Evolutionary conservation across 352 stramenopile genomes (phyloP).

Genomic region (Thalassiosira mediterranea): DNA sequence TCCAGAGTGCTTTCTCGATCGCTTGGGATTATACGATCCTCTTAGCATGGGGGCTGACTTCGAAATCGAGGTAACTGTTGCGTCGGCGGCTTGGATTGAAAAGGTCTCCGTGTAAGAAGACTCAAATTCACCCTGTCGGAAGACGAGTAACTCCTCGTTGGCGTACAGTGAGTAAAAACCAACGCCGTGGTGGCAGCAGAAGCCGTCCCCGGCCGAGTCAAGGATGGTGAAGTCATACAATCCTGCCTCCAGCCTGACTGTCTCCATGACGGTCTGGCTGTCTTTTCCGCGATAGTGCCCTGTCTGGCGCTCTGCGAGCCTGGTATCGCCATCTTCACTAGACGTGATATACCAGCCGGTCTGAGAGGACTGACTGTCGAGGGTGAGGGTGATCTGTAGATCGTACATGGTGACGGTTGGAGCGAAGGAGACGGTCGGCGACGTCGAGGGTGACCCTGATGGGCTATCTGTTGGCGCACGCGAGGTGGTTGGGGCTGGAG

Average conservation of each 20-base stretch:
- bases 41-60: conserved; percentile 17
- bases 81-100: not conserved
- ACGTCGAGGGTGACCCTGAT: conserved; percentile 14
- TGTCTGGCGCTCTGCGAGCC: conserved; percentile 9
- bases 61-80: not conserved
- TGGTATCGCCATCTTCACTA: not conserved
- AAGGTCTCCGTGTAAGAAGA: conserved; percentile 10
- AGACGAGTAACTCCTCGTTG: conserved; percentile 13
- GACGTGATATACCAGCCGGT: conserved; percentile 26
- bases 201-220: conserved; percentile 25
- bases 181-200: conserved; percentile 22
- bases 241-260: conserved; percentile 9
- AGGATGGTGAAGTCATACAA: conserved; percentile 11
- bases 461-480: conserved; percentile 4
- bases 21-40: conserved; percentile 12
- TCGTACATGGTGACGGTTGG: conserved; percentile 7
- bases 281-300: conserved; percentile 16
- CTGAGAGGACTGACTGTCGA: conserved; percentile 6
- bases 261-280: conserved; percentile 15
- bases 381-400: conserved; percentile 15
- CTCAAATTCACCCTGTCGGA: conserved; percentile 18
- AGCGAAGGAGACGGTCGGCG: conserved; percentile 1
- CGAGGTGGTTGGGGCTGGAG: not conserved
- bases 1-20: conserved; percentile 14
- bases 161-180: conserved; percentile 9